Evolutionary conservation across 352 stramenopile species (phyloP), one percentile per base, ranked within the genome.

Genomic region (Phytophthora podocarpi): DNA sequence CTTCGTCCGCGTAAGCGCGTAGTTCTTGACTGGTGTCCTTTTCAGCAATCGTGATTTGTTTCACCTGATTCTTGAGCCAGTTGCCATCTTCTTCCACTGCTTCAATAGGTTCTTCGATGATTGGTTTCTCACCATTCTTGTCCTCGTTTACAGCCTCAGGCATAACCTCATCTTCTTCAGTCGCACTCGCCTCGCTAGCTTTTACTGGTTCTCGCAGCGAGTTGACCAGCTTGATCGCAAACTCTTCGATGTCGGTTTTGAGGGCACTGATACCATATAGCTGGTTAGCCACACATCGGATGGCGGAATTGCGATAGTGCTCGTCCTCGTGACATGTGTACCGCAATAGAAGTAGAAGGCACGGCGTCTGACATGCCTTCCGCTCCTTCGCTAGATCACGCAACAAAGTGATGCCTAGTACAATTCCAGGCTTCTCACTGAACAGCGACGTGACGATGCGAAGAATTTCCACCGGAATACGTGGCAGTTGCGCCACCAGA

Each of bases 201-300:
- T 59, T 60, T 18, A 56, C 37, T 23, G 52, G 15, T 52, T 76
- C 48, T 59, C 72, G 27, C 26, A 94, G 52, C 12, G 81, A 88
- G n/a, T 72, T 54, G 7, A 92, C 78, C 7, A 92, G 66, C 3
- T 72, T 66, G 11, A 85, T 65, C 11, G 85, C 82, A 59, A 87
- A 86, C 31, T 67, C 55, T 56, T 94, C 85, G 23, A 94, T 89
- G 16, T 72, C 53, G 13, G 35, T 42, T 56, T 90, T 88, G 16
- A 91, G 64, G 2, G 64, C 50, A 11, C 72, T 58, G 0, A 94
- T 56, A 11, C 67, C 64, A 53, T 92, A 94, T 5, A 94, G 64
- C 41, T 94, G 85, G 37, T 94, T 94, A 12, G 80, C 85, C 13
- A 94, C 78, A 50, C 85, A 94, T 12, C 80, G 77, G 49, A 91